Evolutionary conservation across 768 basidiomycete species (phyloP).

Genomic region (Suillus occidentalis): DNA sequence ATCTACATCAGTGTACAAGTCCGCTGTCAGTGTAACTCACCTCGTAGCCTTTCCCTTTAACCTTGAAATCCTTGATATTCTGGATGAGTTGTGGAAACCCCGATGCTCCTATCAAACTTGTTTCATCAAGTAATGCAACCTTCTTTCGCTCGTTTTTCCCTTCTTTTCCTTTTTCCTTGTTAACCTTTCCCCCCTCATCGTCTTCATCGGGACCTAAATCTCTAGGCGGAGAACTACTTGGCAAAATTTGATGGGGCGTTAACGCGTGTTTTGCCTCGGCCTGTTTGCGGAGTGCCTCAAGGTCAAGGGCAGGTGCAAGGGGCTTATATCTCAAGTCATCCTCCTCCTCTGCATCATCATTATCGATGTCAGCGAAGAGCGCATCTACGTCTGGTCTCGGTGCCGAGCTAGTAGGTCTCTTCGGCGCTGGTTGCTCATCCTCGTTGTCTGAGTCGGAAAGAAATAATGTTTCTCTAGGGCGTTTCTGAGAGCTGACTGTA

Average conservation of each 20-base stretch:
- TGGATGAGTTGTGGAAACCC: slow-evolving; percentile 84
- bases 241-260: slow-evolving; percentile 47
- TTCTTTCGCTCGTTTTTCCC: slow-evolving; percentile 31
- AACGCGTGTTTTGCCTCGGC: slow-evolving; percentile 50
- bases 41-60: slow-evolving; percentile 91
- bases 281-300: slow-evolving; percentile 52
- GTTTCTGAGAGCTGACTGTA: slow-evolving; percentile 24
- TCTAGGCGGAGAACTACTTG: slow-evolving; percentile 46
- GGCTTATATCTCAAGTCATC: slow-evolving; percentile 44
- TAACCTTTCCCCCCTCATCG: slow-evolving; percentile 14
- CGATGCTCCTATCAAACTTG: slow-evolving; percentile 62
- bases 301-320: slow-evolving; percentile 52
- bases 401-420: slow-evolving; percentile 22
- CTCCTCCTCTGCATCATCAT: slow-evolving; percentile 47
- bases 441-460: slow-evolving; percentile 53
- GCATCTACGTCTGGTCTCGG: slow-evolving; percentile 37
- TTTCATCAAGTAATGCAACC: slow-evolving; percentile 70
- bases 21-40: slow-evolving; percentile 38
- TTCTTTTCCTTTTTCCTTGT: slow-evolving; percentile 19
- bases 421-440: slow-evolving; percentile 39
- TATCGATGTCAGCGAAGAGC: slow-evolving; percentile 48
- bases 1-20: neutral
- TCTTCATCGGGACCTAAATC: slow-evolving; percentile 26
- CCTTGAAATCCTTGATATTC: slow-evolving; percentile 73
- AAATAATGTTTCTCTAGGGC: slow-evolving; percentile 50